Percentiles rank a stretch among this genome's conserved stretches.
phyloP scores from a whole-genome alignment of 2,329 filamentous ascomycete genomes.

The Pseudogymnoascus sp. region DNA sequence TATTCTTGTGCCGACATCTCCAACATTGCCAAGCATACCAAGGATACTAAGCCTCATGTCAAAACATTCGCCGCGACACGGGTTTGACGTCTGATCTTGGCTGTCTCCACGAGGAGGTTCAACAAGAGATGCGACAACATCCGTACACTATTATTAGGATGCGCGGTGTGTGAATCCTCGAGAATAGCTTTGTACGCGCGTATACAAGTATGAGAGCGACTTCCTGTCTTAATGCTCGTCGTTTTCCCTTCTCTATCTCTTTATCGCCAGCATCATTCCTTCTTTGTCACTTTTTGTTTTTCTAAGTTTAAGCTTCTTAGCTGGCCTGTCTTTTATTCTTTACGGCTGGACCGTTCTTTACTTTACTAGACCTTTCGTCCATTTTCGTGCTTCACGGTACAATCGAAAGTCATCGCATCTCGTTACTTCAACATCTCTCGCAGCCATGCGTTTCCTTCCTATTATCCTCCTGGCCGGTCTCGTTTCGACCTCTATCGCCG shows the following conservation, averaged over 20 bases:
- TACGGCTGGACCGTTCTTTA: constrained; percentile 8
- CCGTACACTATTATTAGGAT: background rate
- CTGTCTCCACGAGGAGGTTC: background rate
- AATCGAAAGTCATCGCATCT: background rate
- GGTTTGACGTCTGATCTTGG: constrained; percentile 6
- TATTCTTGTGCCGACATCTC: background rate
- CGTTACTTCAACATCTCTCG: background rate
- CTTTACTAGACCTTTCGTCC: background rate
- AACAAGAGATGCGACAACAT: background rate
- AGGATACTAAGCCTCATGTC: background rate
- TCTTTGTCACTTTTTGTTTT: background rate
- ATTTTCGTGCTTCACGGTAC: background rate
- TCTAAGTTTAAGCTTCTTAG: background rate
- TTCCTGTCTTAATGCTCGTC: background rate
- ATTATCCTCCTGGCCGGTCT: constrained; percentile 4
- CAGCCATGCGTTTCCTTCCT: constrained; percentile 3
- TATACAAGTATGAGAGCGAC: background rate
- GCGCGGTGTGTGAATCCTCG: background rate
- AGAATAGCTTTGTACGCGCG: background rate
- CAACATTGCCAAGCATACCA: background rate
- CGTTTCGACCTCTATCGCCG: background rate
- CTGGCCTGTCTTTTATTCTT: constrained; percentile 7
- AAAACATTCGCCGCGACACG: background rate
- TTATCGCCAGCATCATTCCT: background rate
- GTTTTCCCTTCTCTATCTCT: background rate